A percentile compares a stretch with the other conserved stretches of the same genome.
Conservation (phyloP, 78 protist species). For the Tieghemostelium lacteum region DNA sequence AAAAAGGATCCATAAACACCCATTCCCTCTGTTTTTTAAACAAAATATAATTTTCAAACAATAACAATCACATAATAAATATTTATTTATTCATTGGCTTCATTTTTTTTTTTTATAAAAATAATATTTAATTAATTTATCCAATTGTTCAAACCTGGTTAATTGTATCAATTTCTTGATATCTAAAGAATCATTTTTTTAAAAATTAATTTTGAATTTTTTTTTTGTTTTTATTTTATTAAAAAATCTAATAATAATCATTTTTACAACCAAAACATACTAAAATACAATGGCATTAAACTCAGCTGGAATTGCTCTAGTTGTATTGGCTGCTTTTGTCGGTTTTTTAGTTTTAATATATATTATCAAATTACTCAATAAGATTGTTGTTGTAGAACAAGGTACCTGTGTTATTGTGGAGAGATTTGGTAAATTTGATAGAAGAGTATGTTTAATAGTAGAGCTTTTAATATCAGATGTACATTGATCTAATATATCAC, state of each 20-base stretch:
- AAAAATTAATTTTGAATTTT: no score
- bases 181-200: no score
- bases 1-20: background rate
- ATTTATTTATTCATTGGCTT: background rate
- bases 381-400: background rate
- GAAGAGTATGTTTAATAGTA: background rate
- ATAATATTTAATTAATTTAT: no score
- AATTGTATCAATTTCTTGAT: no score
- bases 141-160: no score
- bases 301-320: background rate
- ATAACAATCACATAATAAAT: background rate
- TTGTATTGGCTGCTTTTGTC: constrained; percentile 14
- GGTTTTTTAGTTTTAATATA: background rate
- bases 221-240: no score
- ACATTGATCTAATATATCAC: background rate
- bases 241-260: no score
- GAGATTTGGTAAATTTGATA: background rate
- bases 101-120: no score
- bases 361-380: background rate
- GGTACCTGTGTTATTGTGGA: constrained; percentile 22
- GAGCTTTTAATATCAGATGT: background rate
- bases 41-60: background rate
- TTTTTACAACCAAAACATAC: background rate
- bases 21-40: background rate
- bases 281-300: background rate